Base-by-base conservation (phyloP, 1,284 basidiomycete genomes). In the Trichosporon asahii region DNA sequence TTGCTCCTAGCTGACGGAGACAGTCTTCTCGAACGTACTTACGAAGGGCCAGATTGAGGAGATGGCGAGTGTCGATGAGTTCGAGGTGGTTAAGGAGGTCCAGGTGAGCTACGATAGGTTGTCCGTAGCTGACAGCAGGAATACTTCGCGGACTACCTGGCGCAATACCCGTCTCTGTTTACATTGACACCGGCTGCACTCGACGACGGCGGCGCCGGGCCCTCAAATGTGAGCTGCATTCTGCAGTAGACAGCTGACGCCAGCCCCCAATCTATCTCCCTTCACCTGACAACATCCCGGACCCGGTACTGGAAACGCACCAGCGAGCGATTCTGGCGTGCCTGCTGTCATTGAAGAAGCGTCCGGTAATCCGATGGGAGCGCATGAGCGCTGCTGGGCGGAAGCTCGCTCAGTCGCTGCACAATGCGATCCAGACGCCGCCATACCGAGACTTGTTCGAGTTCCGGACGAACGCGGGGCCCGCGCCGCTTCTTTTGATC, bases 81-180 rank as follows among this genome's bases (percentile, higher is more conserved):
- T 94, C 75, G 95, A 98, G 82, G 91, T 98, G 15, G 96, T 99
- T 29, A 89, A 90, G 73, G 96, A 99, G 85, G 92, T 99, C 1
- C 95, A 98, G 87, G 94, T 95, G 77, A 73, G 87, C 79, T 12
- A 55, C 11, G 5, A 23, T 14, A 12, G 14, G 11, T 37, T 14
- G 35, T 37, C 11, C 11, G 31, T 33, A 11, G 64, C 74, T 76
- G 66, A 73, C 66, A 12, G 63, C 81, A 92, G 94, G 95, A 98
- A 88, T 93, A 93, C 84, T 98, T 97, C 84, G 93, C 93, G 74
- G 95, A 98, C 83, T 98, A 95, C 76, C 88, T 93, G 1, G 93
- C 95, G 0, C 86, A 97, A 69, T 87, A 95, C 5, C 90, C 94
- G 0, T 91, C 88, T 40, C 86, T 98, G 40, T 98, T 97, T 85